Evolutionary conservation across 1,284 basidiomycete species (phyloP), one percentile per base, ranked within the genome.

Genomic region (Cystobasidium slooffiae): DNA sequence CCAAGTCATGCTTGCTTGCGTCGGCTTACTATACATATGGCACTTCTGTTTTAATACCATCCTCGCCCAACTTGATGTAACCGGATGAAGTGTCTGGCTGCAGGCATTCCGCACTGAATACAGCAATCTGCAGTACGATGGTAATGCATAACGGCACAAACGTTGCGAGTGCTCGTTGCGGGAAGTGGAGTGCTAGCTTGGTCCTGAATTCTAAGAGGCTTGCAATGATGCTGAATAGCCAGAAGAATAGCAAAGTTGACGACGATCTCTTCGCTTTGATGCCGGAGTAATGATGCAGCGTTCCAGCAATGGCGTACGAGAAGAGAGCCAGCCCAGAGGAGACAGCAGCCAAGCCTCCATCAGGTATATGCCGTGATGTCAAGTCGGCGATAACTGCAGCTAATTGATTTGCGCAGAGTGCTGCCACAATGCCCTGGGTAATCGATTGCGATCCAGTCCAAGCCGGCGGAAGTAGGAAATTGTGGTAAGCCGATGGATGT

Each of bases 171-270:
- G 80, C 75, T 0, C 81, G 56, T 2, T 80, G 78, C 1, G 80
- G 78, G 24, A 82, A 80, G 12, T 77, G 75, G 18, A 81, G 75
- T 43, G 87, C 78, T 53, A 85, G 80, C 46, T 69, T 65, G 0
- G 92, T 92, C 4, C 91, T 86, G 0, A 89, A 84, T 86, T 90
- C 88, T 31, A 93, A 81, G 4, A 84, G 79, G 0, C 88, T 80
- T 0, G 84, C 84, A 22, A 87, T 41, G 10, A 88, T 72, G 78
- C 94, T 92, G 3, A 86, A 66, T 0, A 94, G 91, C 90, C 92
- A 96, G 83, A 93, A 94, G 65, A 96, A 83, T 24, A 97, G 86
- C 39, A 94, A 83, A 24, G 89, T 82, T 0, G 91, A 87, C 0
- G 93, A 94, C 0, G 94, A 91, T 9, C 87, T 86, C 16, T 89